phyloP scores from a whole-genome alignment of 2,329 filamentous ascomycete species.

The Cladosporium phlei region DNA sequence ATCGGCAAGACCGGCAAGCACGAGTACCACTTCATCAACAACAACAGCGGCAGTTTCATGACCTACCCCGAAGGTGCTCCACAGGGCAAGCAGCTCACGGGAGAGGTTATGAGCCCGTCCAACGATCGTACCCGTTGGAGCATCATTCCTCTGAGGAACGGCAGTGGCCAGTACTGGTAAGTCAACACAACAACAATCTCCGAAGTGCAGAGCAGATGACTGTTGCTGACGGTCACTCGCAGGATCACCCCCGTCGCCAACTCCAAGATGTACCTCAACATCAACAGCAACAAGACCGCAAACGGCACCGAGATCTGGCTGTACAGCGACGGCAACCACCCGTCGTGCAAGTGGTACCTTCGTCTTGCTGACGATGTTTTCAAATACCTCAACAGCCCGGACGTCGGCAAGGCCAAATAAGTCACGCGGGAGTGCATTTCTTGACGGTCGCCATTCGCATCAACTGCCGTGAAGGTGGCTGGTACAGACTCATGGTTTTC shows the following conservation, averaged over 20 bases:
- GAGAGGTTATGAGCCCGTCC: background rate
- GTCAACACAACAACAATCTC: background rate
- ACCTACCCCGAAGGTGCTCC: background rate
- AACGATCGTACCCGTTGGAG: background rate
- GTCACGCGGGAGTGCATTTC: too few relatives aligned
- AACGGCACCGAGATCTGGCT: background rate
- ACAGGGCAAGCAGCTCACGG: background rate
- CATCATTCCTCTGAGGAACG: background rate
- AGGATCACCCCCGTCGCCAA: background rate
- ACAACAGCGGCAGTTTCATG: background rate
- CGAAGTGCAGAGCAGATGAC: background rate
- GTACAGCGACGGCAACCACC: background rate
- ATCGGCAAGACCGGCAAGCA: background rate
- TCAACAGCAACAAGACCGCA: background rate
- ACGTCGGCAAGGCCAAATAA: background rate
- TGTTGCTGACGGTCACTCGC: background rate
- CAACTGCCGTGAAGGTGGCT: too few relatives aligned
- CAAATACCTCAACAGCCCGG: background rate
- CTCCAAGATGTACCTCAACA: background rate
- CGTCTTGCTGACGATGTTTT: background rate
- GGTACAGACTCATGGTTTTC: too few relatives aligned
- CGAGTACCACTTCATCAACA: conserved; percentile 1
- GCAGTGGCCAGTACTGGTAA: background rate
- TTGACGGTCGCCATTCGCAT: too few relatives aligned
- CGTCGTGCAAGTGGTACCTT: conserved; percentile 3